Base-by-base conservation (phyloP, 2,329 filamentous ascomycete genomes). In the Fusarium napiforme region DNA sequence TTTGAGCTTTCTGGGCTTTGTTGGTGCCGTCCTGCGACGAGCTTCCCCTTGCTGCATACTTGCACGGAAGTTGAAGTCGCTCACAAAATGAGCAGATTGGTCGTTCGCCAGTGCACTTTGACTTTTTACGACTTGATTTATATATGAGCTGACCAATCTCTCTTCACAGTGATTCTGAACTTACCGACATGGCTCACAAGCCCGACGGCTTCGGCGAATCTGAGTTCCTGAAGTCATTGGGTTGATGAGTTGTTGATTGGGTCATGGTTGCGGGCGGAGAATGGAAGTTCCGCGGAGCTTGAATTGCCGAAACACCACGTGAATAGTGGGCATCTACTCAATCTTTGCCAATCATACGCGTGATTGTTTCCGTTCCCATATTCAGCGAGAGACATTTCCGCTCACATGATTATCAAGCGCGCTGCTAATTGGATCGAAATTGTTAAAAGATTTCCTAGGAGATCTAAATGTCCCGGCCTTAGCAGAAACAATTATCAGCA, bases 181-280 rank as follows among this genome's bases (percentile, higher is more conserved):
- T 34, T 23, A 60, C 62, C 64, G 62, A n/a, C 64, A 67, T 3
- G 64, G 62, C 12, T 67, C 64, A 23, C 64, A 67, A 5, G 64
- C 64, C 9, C 40, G n/a, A 46, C 64, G 32, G 45, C 19, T 67
- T 15, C 15, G 28, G 37, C 26, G 11, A 11, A 5, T 2, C 26
- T 39, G 60, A 16, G 4, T 14, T 21, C 4, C 39, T 5, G 32
- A 26, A n/a, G 36, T 18, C 19, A 9, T 26, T 19, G 7, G 19
- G 9, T 26, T 16, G 37, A 66, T 40, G 1, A 5, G 11, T 8
- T 23, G 9, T 23, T 39, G 14, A 26, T 37, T 21, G 34, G 15
- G 23, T 15, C 14, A 6, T 32, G n/a, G 8, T 21, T 32, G 6
- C 19, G 21, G 12, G 16, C 45, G 40, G 34, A 36, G 10, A 28